phyloP scores from a whole-genome alignment of 352 stramenopile species.

The Phytophthora megakarya region DNA sequence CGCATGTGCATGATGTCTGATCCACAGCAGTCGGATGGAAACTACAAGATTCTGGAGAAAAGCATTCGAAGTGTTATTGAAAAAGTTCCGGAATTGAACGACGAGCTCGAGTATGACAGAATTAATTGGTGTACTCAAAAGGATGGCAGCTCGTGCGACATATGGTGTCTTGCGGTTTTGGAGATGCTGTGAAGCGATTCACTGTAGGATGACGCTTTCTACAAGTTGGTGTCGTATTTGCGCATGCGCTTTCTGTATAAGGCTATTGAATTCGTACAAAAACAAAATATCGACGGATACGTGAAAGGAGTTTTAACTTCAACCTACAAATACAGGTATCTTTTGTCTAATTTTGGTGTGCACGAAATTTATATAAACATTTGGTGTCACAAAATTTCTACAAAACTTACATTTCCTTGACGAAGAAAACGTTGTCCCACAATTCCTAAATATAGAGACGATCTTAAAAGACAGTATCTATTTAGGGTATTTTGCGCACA shows the following conservation, averaged over 20 bases:
- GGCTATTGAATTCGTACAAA: background rate
- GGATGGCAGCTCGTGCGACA: constrained; percentile 7
- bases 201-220: background rate
- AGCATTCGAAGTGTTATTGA: constrained; percentile 7
- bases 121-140: constrained; percentile 15
- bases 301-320: background rate
- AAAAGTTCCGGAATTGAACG: background rate
- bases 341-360: background rate
- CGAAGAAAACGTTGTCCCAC: background rate
- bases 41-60: constrained; percentile 9
- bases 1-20: constrained; percentile 4
- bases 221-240: background rate
- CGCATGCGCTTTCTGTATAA: constrained; percentile 7
- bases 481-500: background rate
- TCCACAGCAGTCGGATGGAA: background rate
- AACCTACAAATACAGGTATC: background rate
- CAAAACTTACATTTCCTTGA: background rate
- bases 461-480: background rate
- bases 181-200: background rate
- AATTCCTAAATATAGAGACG: constrained; percentile 2
- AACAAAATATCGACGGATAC: background rate
- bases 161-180: constrained; percentile 13
- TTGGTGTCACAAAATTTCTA: too few species aligned
- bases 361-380: constrained; percentile 6
- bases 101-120: background rate